Percentiles rank a stretch among this genome's conserved stretches.
phyloP scores from a whole-genome alignment of 768 basidiomycete species.

The Imleria badia region DNA sequence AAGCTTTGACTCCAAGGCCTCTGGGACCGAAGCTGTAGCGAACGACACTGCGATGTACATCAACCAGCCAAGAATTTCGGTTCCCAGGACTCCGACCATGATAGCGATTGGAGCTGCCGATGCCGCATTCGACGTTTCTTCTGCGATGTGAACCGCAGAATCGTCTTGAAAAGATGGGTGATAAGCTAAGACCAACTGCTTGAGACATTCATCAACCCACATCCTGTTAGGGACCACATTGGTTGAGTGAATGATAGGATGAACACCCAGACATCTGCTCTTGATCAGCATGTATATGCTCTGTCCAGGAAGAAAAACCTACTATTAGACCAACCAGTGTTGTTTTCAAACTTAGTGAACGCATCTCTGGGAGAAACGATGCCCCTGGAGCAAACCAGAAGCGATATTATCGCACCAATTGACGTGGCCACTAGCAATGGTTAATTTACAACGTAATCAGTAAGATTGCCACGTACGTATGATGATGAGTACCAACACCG shows the following conservation, averaged over 20 bases:
- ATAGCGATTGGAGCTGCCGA: conserved; percentile 46
- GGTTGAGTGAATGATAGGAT: conserved; percentile 26
- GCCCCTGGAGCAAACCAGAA: conserved; percentile 18
- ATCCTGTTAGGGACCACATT: conserved; percentile 26
- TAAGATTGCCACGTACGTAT: background rate
- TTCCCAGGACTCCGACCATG: conserved; percentile 40
- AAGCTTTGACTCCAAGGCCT: conserved; percentile 33
- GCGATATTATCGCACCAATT: conserved; percentile 15
- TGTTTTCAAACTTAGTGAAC: conserved; percentile 27
- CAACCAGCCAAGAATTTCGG: conserved; percentile 43
- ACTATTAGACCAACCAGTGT: conserved; percentile 25
- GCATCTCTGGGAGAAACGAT: conserved; percentile 18
- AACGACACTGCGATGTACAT: conserved; percentile 44
- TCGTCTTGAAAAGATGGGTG: conserved; percentile 33
- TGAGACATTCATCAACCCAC: background rate
- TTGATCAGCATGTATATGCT: background rate
- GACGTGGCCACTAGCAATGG: conserved; percentile 9
- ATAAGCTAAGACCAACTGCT: background rate
- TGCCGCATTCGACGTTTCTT: conserved; percentile 43
- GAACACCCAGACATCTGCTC: conserved; percentile 22
- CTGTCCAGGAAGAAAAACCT: background rate
- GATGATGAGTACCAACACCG: conserved; percentile 13
- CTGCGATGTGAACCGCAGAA: conserved; percentile 49
- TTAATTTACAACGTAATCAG: background rate
- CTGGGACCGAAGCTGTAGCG: conserved; percentile 39